Evolutionary conservation across 768 basidiomycete species (phyloP).

Genomic region (Termitomyces sp.): DNA sequence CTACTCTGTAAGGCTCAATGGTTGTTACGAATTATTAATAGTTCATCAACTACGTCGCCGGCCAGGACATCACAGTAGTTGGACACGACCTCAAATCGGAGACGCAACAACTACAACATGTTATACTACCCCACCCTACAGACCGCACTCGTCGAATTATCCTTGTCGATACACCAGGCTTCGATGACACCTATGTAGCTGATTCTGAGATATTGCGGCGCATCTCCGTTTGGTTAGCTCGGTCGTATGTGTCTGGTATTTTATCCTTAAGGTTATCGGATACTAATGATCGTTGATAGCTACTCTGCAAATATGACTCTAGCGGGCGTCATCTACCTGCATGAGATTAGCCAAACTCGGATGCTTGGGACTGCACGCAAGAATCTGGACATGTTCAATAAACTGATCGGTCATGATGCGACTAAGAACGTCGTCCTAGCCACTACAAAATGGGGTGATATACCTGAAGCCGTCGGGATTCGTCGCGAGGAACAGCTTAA

Average conservation of each 20-base stretch:
- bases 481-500: constrained; percentile 7
- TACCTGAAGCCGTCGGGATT: neutral
- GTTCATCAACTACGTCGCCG: constrained; percentile 10
- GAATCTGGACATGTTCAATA: constrained; percentile 15
- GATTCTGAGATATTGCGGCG: constrained; percentile 8
- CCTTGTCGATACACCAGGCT: constrained; percentile 11
- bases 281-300: neutral
- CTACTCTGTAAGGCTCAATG: neutral
- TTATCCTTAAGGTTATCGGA: neutral
- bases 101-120: constrained; percentile 10
- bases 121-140: constrained; percentile 6
- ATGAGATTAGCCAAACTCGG: constrained; percentile 16
- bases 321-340: constrained; percentile 13
- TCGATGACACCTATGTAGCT: constrained; percentile 10
- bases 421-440: constrained; percentile 13
- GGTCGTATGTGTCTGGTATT: constrained; percentile 3
- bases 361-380: constrained; percentile 16
- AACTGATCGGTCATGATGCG: constrained; percentile 10
- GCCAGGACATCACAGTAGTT: neutral
- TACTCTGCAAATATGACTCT: constrained; percentile 11
- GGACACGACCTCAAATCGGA: constrained; percentile 9
- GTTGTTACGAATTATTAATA: neutral
- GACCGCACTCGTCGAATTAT: constrained; percentile 5
- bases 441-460: constrained; percentile 12
- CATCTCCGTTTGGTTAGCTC: constrained; percentile 9